phyloP scores from a whole-genome alignment of 2,329 filamentous ascomycete species.

The Lecanicillium sp. region DNA sequence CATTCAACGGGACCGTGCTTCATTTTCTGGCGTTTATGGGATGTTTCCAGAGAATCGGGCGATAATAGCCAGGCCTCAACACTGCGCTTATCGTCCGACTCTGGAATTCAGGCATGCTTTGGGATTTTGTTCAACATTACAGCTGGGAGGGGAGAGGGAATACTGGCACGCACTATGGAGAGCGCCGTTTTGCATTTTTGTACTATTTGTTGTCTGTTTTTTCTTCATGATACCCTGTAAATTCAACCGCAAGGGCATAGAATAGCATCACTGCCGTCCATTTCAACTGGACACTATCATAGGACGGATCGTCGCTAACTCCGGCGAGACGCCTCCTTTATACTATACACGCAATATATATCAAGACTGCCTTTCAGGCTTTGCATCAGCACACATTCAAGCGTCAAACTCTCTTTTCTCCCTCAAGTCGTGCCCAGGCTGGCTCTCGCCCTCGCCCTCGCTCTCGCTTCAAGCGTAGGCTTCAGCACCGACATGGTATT shows the following conservation, averaged over 20 bases:
- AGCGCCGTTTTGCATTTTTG: slow-evolving; percentile 2
- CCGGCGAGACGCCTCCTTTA: too few species aligned
- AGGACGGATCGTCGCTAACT: not conserved
- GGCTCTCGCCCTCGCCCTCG: too few species aligned
- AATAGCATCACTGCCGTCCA: slow-evolving; percentile 12
- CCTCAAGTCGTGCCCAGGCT: too few species aligned
- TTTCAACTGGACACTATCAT: slow-evolving; percentile 22
- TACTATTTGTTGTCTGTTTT: slow-evolving; percentile 8
- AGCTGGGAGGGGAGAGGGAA: slow-evolving; percentile 8
- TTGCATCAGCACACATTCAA: too few species aligned
- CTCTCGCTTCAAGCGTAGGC: slow-evolving; percentile 26
- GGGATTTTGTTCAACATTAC: slow-evolving; percentile 19
- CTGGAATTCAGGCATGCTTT: slow-evolving; percentile 11
- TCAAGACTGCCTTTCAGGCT: not conserved
- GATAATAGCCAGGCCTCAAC: slow-evolving; percentile 23
- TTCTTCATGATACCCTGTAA: slow-evolving; percentile 25
- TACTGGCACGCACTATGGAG: slow-evolving; percentile 1
- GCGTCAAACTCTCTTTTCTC: too few species aligned
- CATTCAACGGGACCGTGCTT: slow-evolving; percentile 18
- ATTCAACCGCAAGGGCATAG: slow-evolving; percentile 22
- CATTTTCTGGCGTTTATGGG: slow-evolving; percentile 4
- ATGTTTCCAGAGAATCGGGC: slow-evolving; percentile 5
- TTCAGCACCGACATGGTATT: slow-evolving; percentile 73
- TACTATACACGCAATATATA: too few species aligned
- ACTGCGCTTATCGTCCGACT: slow-evolving; percentile 10